phyloP scores from a whole-genome alignment of 2,329 filamentous ascomycete genomes.

The Sclerotinia subarctica region DNA sequence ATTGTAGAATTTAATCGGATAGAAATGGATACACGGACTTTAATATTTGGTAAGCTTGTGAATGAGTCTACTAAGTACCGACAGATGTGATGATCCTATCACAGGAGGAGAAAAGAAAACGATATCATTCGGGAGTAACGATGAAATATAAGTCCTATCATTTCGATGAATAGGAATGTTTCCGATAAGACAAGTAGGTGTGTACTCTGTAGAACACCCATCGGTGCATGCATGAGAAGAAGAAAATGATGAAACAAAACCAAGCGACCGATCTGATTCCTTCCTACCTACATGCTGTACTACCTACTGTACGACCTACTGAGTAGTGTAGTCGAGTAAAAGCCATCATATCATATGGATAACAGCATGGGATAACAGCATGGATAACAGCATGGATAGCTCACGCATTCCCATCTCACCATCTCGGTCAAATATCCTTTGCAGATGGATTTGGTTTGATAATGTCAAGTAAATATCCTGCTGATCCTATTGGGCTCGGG shows the following conservation, averaged over 20 bases:
- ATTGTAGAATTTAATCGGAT: neutral
- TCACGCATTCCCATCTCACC: neutral
- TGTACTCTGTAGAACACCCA: too few relatives aligned
- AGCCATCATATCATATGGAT: neutral
- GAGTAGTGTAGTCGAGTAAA: too few relatives aligned
- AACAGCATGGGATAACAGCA: neutral
- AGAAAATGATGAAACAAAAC: too few relatives aligned
- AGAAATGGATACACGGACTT: neutral
- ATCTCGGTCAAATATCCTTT: conserved; percentile 2
- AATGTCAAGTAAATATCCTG: neutral
- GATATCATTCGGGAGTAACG: neutral
- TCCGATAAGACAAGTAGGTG: too few relatives aligned
- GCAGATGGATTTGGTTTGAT: neutral
- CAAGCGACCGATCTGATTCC: too few relatives aligned
- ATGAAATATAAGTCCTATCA: neutral
- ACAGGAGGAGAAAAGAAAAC: neutral
- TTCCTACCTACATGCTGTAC: too few relatives aligned
- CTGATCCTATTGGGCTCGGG: neutral
- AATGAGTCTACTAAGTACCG: neutral
- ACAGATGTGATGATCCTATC: neutral
- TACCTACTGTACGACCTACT: too few relatives aligned
- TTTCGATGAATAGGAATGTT: too few relatives aligned
- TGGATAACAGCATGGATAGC: too few relatives aligned
- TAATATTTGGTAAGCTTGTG: neutral
- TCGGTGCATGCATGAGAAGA: too few relatives aligned